phyloP scores from a whole-genome alignment of 140 eudicot genomes.

The Artemisia princeps region DNA sequence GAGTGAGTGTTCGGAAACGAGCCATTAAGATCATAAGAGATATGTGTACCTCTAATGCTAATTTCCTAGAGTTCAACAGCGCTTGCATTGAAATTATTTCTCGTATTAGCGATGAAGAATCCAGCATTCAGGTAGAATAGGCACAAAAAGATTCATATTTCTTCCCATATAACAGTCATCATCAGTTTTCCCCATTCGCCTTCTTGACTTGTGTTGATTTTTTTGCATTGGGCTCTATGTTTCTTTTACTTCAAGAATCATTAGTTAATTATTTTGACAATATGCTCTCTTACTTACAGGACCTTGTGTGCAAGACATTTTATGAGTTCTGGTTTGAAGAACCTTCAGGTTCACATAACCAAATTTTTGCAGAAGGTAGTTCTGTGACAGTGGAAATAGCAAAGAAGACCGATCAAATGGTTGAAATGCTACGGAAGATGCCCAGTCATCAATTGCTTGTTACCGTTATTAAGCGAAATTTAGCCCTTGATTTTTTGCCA shows the following conservation, averaged over 20 bases:
- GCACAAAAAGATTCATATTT: constrained; percentile 11
- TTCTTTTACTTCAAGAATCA: no score
- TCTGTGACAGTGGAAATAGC: constrained; percentile 81
- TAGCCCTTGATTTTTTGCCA: constrained; percentile 89
- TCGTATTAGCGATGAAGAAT: constrained; percentile 91
- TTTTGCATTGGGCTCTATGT: no score
- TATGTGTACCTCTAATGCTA: constrained; percentile 78
- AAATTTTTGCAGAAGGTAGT: constrained; percentile 64
- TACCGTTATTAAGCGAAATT: constrained; percentile 69
- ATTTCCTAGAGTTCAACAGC: constrained; percentile 53
- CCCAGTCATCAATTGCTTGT: constrained; percentile 69
- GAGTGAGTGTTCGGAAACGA: constrained; percentile 93
- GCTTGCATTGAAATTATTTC: constrained; percentile 95
- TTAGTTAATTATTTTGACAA: background rate
- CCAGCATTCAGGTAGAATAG: constrained; percentile 83
- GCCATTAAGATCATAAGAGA: constrained; percentile 89
- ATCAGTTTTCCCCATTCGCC: background rate
- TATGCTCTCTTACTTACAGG: constrained; percentile 38
- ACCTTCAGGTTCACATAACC: constrained; percentile 57
- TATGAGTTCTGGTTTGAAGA: constrained; percentile 98
- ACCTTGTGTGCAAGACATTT: constrained; percentile 94
- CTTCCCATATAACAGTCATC: background rate
- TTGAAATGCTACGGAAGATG: constrained; percentile 72
- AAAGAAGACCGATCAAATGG: constrained; percentile 90
- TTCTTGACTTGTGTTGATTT: background rate